Evolutionary conservation across 2,329 filamentous ascomycete genomes (phyloP).

Genomic region (Chlorencoelia australis): DNA sequence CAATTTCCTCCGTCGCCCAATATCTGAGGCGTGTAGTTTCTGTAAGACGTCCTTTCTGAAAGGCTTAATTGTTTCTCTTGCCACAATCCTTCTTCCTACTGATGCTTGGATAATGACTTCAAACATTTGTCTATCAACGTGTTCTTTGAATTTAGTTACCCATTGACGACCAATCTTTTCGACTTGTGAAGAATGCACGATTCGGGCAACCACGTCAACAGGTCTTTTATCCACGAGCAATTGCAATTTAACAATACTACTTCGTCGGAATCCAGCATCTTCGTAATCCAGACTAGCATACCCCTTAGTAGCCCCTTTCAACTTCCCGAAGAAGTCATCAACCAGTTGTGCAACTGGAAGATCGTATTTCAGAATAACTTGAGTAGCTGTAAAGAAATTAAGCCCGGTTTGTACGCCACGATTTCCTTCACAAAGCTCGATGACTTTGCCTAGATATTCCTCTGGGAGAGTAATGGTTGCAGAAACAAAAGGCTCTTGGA

Average conservation of each 20-base stretch:
- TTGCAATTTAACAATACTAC: constrained; percentile 79
- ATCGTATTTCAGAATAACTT: constrained; percentile 91
- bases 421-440: constrained; percentile 86
- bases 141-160: constrained; percentile 94
- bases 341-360: constrained; percentile 83
- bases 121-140: constrained; percentile 94
- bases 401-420: constrained; percentile 80
- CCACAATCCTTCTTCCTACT: constrained; percentile 72
- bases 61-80: constrained; percentile 89
- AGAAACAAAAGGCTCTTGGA: constrained; percentile 66
- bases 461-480: constrained; percentile 86
- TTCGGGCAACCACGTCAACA: constrained; percentile 87
- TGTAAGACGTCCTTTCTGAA: constrained; percentile 91
- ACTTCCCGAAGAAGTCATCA: constrained; percentile 93
- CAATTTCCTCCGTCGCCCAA: constrained; percentile 72
- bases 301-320: constrained; percentile 88
- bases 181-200: constrained; percentile 75
- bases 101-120: constrained; percentile 93
- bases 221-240: constrained; percentile 87
- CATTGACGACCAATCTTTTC: constrained; percentile 74
- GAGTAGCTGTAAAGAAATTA: constrained; percentile 82
- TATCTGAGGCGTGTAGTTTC: constrained; percentile 87
- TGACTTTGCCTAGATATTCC: constrained; percentile 87
- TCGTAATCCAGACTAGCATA: constrained; percentile 97
- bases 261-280: constrained; percentile 77